Conservation (phyloP, 352 stramenopile species). For the Globisporangium acanthophoron region DNA sequence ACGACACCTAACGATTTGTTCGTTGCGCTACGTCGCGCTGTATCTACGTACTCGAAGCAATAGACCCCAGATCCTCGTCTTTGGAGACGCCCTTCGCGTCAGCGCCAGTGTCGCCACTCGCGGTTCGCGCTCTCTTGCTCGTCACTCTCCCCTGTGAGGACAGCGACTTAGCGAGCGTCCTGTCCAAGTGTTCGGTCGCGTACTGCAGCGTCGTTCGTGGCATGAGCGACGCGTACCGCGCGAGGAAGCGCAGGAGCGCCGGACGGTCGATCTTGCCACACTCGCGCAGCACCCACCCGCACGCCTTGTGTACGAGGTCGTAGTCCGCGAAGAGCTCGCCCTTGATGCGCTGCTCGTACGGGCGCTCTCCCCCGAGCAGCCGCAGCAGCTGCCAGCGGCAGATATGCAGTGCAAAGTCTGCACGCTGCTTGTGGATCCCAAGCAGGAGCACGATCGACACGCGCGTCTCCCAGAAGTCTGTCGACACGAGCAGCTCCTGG, state of each 20-base stretch:
- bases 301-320: conserved; percentile 19
- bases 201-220: conserved; percentile 17
- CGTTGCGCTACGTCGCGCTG: too few species aligned
- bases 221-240: conserved; percentile 7
- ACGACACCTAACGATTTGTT: neutral
- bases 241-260: conserved; percentile 7
- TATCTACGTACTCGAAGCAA: neutral
- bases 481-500: conserved; percentile 12
- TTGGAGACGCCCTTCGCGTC: too few species aligned
- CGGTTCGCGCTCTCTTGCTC: neutral
- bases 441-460: conserved; percentile 18
- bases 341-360: conserved; percentile 12
- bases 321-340: conserved; percentile 11
- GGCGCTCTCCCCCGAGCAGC: neutral
- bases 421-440: neutral
- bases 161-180: conserved; percentile 8
- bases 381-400: conserved; percentile 10
- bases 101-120: too few species aligned
- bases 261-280: conserved; percentile 2
- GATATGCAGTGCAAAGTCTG: conserved; percentile 7
- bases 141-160: neutral
- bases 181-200: conserved; percentile 17
- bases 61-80: too few species aligned
- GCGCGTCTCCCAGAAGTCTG: conserved; percentile 18
- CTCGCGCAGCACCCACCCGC: conserved; percentile 19